A percentile compares a stretch with the other conserved stretches of the same genome.
These are phyloP conservation scores for Scenedesmus sp. DNA, from an alignment of 163 green algal genomes.

Conservation along the genomic window DNA sequence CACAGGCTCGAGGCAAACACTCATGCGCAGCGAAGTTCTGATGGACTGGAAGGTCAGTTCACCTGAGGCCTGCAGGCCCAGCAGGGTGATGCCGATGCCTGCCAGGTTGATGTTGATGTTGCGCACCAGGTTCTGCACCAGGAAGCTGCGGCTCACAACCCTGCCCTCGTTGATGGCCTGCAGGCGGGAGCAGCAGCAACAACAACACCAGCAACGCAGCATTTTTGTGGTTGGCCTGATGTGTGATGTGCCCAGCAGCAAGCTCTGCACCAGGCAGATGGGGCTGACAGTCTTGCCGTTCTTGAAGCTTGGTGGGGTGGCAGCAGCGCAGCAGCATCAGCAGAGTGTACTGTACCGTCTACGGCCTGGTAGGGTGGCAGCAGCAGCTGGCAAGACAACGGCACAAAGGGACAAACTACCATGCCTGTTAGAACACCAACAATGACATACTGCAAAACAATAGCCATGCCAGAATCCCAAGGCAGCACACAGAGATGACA, in stretches of 20 bases:
- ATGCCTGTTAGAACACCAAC: too few species aligned
- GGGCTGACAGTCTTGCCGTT: too few species aligned
- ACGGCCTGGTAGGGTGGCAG: too few species aligned
- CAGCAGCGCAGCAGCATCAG: not conserved
- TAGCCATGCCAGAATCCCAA: too few species aligned
- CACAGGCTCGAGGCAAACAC: too few species aligned
- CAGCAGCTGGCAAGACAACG: not conserved
- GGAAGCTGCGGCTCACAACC: slow-evolving; percentile 48
- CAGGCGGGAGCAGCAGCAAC: not conserved
- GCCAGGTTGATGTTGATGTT: slow-evolving; percentile 81
- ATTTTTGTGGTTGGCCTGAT: not conserved
- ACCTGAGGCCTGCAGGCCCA: slow-evolving; percentile 81
- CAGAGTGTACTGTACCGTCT: not conserved
- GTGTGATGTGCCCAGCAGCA: too few species aligned
- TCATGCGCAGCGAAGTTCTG: too few species aligned
- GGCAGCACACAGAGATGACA: too few species aligned
- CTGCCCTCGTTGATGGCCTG: slow-evolving; percentile 38
- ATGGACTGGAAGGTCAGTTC: not conserved
- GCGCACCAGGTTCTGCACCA: slow-evolving; percentile 58
- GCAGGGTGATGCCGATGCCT: slow-evolving; percentile 80
- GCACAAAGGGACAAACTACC: too few species aligned
- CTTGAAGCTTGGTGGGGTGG: too few species aligned
- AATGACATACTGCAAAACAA: too few species aligned
- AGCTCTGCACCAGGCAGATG: not conserved
- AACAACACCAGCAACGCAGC: not conserved